A percentile compares a stretch with the other conserved stretches of the same genome.
Conservation (phyloP, 2,329 filamentous ascomycete species). For the Clarireedia homoeocarpa region DNA sequence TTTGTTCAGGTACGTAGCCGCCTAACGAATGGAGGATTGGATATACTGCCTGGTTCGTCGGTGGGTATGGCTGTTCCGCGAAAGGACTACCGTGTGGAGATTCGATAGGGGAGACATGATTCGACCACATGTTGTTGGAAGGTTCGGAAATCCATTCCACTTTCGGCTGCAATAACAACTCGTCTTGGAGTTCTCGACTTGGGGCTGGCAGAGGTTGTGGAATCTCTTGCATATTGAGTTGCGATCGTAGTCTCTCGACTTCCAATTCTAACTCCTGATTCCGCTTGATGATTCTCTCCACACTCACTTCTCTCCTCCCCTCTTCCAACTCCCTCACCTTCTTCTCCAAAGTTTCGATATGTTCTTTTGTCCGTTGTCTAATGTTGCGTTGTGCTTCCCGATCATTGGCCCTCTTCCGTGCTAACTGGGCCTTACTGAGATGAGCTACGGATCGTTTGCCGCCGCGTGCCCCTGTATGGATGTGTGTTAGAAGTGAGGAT, state of each 20-base stretch:
- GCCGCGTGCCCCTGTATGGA: slow-evolving; percentile 24
- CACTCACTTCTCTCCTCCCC: slow-evolving; percentile 31
- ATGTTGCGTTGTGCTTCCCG: slow-evolving; percentile 84
- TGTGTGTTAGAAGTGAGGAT: neutral
- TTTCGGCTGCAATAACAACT: neutral
- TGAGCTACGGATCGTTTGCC: slow-evolving; percentile 73
- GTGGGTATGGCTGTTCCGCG: neutral
- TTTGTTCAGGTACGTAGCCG: neutral
- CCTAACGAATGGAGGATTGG: neutral
- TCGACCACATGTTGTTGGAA: slow-evolving; percentile 16
- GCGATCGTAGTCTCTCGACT: slow-evolving; percentile 23
- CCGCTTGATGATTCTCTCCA: slow-evolving; percentile 31
- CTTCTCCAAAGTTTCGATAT: slow-evolving; percentile 45
- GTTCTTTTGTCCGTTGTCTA: slow-evolving; percentile 73
- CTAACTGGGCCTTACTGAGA: slow-evolving; percentile 77
- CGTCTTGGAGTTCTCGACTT: neutral
- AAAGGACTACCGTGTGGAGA: neutral
- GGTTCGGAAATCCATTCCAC: slow-evolving; percentile 9
- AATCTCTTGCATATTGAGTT: slow-evolving; percentile 10
- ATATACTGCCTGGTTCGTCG: neutral
- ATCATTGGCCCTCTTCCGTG: slow-evolving; percentile 83
- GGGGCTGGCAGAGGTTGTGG: neutral
- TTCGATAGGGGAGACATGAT: slow-evolving; percentile 5
- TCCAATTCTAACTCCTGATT: slow-evolving; percentile 27
- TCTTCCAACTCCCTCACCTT: slow-evolving; percentile 27